Evolutionary conservation across 257 asterid genomes (phyloP).

Genomic region (Solanum arcanum): DNA sequence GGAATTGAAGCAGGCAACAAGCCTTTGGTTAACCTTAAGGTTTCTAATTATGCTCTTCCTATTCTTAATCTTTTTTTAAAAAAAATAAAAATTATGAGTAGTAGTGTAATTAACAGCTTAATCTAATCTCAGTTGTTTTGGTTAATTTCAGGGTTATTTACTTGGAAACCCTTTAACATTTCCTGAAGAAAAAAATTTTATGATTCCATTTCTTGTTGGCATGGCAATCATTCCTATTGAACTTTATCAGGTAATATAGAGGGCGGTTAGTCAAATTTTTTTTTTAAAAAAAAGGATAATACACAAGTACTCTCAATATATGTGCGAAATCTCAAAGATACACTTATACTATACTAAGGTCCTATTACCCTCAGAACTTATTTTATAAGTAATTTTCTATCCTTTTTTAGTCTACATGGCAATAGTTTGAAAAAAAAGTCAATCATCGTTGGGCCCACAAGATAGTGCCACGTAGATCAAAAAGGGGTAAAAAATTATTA

Average conservation of each 20-base stretch:
- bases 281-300: too few species aligned
- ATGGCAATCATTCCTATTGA: constrained; percentile 30
- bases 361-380: too few species aligned
- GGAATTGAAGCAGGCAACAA: constrained; percentile 22
- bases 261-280: neutral
- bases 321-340: too few species aligned
- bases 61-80: neutral
- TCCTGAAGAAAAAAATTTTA: constrained; percentile 12
- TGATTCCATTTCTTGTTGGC: constrained; percentile 25
- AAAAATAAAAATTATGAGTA: neutral
- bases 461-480: too few species aligned
- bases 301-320: too few species aligned
- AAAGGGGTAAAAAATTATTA: too few species aligned
- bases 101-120: neutral
- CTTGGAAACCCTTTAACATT: constrained; percentile 29
- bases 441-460: too few species aligned
- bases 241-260: constrained; percentile 19
- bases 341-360: too few species aligned
- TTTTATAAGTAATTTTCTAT: too few species aligned
- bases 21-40: constrained; percentile 22
- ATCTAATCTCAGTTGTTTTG: neutral
- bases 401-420: too few species aligned
- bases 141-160: constrained; percentile 24
- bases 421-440: too few species aligned
- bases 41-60: neutral